Base-by-base conservation (phyloP, 176 grass and related monocot species). In the Aegilops speltoides region DNA sequence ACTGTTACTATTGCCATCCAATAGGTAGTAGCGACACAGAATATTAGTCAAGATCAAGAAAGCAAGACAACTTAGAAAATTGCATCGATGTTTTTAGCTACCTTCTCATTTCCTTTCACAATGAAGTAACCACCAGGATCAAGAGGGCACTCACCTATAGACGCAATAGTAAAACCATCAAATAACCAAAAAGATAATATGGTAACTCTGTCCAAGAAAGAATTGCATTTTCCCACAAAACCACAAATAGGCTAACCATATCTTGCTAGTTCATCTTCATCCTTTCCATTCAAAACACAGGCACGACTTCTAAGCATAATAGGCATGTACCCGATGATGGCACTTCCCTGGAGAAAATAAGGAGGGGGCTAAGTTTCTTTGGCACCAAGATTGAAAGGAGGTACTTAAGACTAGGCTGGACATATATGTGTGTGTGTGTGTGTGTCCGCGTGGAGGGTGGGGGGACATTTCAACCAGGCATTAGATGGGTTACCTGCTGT, bases 101-200 rank as follows among this genome's bases (percentile, higher is more conserved):
- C 93, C 93, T 98, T 98, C 68, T 98, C 93, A 13, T 93, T 95
- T 87, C 95, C 95, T 85, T 93, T 95, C 34, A 92, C 91, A 73
- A 98, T 23, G 84, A 98, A 98, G 82, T 98, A 98, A 11, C 95
- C 95, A 83, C 93, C 95, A 66, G 91, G 93, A 81, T 98, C 95
- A 83, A 98, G 91, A 83, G 93, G 95, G 59, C 95, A 98, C 57
- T 97, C 92, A 38, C 95, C 92, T 97, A 85, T 22, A 45, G 33
- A 80, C 52, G 78, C 5, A 82, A 57, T 60, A 65, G 60, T 73
- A 29, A 80, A 73, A 83, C 12, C 32, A 86, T 72, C 20, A 56
- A 66, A 65, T 5, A 41, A 83, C 19, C 48, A 50, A 33, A 37
- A 86, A 60, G 43, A 57, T 77, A 69, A 70, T 45, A 80, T 5